Evolutionary conservation across 306 rosid species (phyloP).

Genomic region (Castanopsis chinensis): DNA sequence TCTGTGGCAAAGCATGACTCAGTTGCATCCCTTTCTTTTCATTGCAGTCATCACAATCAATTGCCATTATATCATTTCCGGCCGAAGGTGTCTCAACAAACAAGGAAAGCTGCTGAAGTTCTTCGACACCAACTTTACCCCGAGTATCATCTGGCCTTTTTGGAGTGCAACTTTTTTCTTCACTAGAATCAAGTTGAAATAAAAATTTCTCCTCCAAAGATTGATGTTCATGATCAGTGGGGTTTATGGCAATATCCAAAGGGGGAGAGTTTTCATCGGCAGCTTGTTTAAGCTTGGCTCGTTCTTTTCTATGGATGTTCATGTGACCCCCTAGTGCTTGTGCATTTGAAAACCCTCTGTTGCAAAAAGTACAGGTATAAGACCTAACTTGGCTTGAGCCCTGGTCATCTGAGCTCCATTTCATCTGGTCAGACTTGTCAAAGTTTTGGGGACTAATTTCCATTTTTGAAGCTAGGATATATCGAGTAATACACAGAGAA

Average conservation of each 20-base stretch:
- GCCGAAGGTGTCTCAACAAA: constrained; percentile 15
- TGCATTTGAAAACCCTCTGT: constrained; percentile 70
- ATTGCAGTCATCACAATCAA: neutral
- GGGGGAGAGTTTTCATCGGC: constrained; percentile 45
- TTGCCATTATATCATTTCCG: neutral
- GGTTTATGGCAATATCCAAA: constrained; percentile 23
- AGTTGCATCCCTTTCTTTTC: constrained; percentile 25
- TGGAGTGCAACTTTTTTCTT: neutral
- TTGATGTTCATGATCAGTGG: constrained; percentile 7
- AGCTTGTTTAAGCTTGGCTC: constrained; percentile 59
- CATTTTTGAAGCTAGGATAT: constrained; percentile 24
- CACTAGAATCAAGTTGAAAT: constrained; percentile 13
- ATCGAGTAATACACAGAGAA: constrained; percentile 9
- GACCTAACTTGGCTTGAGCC: constrained; percentile 34
- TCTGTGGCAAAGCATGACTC: neutral
- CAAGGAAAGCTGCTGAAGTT: constrained; percentile 32
- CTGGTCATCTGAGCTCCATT: constrained; percentile 45
- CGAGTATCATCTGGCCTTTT: constrained; percentile 5
- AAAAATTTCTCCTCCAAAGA: constrained; percentile 29
- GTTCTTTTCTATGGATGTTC: constrained; percentile 76
- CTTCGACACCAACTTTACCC: constrained; percentile 15
- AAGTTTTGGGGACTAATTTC: constrained; percentile 30
- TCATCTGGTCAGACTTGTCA: constrained; percentile 28
- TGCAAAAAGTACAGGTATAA: constrained; percentile 62
- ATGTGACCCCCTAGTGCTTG: constrained; percentile 89